These are phyloP conservation scores for Penicillium sp. DNA, from an alignment of 2,329 filamentous ascomycete genomes.

Conservation along the genomic window DNA sequence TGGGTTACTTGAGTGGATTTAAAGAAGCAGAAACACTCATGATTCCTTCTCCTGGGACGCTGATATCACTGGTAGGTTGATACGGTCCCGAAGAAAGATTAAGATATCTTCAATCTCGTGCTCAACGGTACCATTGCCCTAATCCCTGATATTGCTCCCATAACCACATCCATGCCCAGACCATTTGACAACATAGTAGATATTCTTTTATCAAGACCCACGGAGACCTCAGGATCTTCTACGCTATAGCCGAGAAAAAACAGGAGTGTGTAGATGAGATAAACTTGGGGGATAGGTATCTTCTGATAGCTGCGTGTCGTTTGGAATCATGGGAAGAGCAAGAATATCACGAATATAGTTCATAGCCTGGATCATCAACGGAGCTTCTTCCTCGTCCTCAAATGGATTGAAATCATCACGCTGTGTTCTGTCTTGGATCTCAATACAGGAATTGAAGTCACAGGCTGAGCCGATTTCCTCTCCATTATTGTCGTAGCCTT, in stretches of 20 bases:
- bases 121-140: constrained; percentile 14
- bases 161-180: constrained; percentile 19
- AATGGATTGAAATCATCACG: constrained; percentile 26
- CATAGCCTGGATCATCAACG: constrained; percentile 24
- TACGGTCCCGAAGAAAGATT: constrained; percentile 3
- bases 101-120: constrained; percentile 16
- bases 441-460: constrained; percentile 2
- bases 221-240: constrained; percentile 16
- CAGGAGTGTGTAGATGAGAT: constrained; percentile 11
- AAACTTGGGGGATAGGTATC: no score
- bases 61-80: not conserved
- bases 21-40: no score
- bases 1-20: no score
- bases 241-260: constrained; percentile 21
- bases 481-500: no score
- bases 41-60: no score
- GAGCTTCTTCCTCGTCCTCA: constrained; percentile 11
- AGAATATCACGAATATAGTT: constrained; percentile 37
- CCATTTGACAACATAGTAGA: constrained; percentile 10
- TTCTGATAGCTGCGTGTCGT: no score
- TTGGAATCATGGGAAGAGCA: constrained; percentile 13
- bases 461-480: no score
- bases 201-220: constrained; percentile 15
- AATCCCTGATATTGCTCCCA: constrained; percentile 14
- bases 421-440: not conserved